Conservation (phyloP, 352 stramenopile species). For the Phytophthora citricola region DNA sequence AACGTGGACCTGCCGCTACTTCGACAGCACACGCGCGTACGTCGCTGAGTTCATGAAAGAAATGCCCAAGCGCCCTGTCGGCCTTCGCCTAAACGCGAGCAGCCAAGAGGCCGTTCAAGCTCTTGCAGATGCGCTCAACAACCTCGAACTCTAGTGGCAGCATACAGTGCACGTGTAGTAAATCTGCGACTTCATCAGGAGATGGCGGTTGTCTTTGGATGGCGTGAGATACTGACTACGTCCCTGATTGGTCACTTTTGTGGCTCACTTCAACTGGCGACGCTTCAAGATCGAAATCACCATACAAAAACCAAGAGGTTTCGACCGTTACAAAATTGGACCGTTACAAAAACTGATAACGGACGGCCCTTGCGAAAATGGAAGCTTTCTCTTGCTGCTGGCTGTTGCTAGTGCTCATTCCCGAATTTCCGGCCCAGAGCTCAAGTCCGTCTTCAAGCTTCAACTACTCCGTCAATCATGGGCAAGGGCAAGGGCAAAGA, state of each 20-base stretch:
- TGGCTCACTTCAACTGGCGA: slow-evolving; percentile 32
- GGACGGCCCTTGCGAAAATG: slow-evolving; percentile 2
- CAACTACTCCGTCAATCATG: slow-evolving; percentile 14
- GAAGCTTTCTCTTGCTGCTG: not conserved
- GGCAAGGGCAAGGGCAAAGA: slow-evolving; percentile 47
- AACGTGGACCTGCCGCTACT: slow-evolving; percentile 35
- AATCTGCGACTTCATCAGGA: not conserved
- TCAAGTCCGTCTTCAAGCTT: slow-evolving; percentile 19
- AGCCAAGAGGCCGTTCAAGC: slow-evolving; percentile 34
- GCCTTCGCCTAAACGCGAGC: slow-evolving; percentile 24
- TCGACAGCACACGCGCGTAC: slow-evolving; percentile 33
- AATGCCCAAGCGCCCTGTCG: slow-evolving; percentile 21
- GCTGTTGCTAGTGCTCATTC: slow-evolving; percentile 16
- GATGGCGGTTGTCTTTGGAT: slow-evolving; percentile 4
- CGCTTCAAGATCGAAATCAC: slow-evolving; percentile 24
- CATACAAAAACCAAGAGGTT: slow-evolving; percentile 26
- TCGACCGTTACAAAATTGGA: slow-evolving; percentile 7
- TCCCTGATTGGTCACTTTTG: not conserved
- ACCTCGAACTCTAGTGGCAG: slow-evolving; percentile 9
- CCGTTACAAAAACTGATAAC: slow-evolving; percentile 7
- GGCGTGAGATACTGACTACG: not conserved
- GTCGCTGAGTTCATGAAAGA: slow-evolving; percentile 32
- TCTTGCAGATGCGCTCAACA: slow-evolving; percentile 35
- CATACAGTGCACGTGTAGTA: not conserved
- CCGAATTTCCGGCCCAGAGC: slow-evolving; percentile 17